phyloP scores from a whole-genome alignment of 2,329 filamentous ascomycete genomes.

The Arthrobotrys sinensis region DNA sequence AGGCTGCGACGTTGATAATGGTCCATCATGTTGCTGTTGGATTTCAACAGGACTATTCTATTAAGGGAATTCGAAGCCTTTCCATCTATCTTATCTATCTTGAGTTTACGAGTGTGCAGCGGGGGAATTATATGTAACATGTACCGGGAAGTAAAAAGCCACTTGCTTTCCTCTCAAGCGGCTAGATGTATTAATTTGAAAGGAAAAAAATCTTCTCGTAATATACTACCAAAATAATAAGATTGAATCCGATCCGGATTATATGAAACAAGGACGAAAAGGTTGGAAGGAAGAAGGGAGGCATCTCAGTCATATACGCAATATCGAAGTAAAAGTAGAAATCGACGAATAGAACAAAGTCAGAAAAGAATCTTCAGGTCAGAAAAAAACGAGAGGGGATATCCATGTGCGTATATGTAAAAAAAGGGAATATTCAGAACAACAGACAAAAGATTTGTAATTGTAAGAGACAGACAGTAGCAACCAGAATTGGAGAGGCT shows the following conservation, averaged over 20 bases:
- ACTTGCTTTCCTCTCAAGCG: not conserved
- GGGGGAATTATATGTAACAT: not conserved
- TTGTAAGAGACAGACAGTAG: constrained; percentile 2
- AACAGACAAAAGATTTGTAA: not conserved
- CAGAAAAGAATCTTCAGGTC: not conserved
- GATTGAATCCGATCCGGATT: not conserved
- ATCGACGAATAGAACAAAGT: not conserved
- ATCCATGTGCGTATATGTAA: constrained; percentile 2
- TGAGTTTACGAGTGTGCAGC: not conserved
- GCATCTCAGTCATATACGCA: constrained; percentile 23
- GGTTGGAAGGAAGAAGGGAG: not conserved
- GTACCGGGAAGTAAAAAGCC: not conserved
- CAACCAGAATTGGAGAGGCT: not conserved
- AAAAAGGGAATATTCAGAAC: not conserved
- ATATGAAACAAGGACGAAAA: not conserved
- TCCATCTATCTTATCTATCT: too few species aligned
- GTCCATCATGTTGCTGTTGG: too few species aligned
- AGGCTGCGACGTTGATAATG: too few species aligned
- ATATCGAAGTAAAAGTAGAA: not conserved
- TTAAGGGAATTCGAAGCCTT: too few species aligned
- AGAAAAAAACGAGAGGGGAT: constrained; percentile 5
- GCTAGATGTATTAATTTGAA: constrained; percentile 13
- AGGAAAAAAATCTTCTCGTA: not conserved
- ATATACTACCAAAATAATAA: not conserved
- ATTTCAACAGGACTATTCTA: too few species aligned